These are phyloP conservation scores for Aegilops bicornis DNA, from an alignment of 176 grass and related monocot genomes.

Conservation along the genomic window DNA sequence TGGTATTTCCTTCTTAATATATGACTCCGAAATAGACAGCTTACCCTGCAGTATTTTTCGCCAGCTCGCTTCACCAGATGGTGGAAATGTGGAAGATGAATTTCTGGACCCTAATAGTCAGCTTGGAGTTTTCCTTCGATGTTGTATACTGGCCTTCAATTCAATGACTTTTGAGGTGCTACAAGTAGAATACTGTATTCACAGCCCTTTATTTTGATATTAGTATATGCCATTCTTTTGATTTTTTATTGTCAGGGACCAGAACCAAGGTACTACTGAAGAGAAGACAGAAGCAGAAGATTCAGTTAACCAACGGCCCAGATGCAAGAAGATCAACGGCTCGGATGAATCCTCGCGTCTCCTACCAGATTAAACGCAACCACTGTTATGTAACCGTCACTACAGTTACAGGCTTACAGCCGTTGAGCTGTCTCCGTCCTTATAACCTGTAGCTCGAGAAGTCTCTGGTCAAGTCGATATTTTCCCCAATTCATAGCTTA, in stretches of 20 bases:
- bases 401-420: too few relatives aligned
- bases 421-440: too few relatives aligned
- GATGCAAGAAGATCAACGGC: too few relatives aligned
- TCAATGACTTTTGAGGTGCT: conserved; percentile 85
- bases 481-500: too few relatives aligned
- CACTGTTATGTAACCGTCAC: too few relatives aligned
- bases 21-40: neutral
- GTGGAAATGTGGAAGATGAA: conserved; percentile 50
- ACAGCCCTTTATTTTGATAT: neutral
- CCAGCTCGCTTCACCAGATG: conserved; percentile 61
- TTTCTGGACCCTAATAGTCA: conserved; percentile 85
- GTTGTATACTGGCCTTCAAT: conserved; percentile 87
- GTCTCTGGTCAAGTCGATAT: too few relatives aligned
- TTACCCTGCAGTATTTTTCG: conserved; percentile 1
- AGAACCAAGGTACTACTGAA: too few relatives aligned
- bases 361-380: too few relatives aligned
- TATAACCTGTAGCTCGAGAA: too few relatives aligned
- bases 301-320: too few relatives aligned
- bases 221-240: neutral
- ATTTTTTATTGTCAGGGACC: neutral
- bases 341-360: too few relatives aligned
- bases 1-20: neutral
- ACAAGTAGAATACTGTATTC: conserved; percentile 9
- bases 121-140: conserved; percentile 84
- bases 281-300: too few relatives aligned